Base-by-base conservation (phyloP, 768 basidiomycete genomes). In the Lentinula sp. region DNA sequence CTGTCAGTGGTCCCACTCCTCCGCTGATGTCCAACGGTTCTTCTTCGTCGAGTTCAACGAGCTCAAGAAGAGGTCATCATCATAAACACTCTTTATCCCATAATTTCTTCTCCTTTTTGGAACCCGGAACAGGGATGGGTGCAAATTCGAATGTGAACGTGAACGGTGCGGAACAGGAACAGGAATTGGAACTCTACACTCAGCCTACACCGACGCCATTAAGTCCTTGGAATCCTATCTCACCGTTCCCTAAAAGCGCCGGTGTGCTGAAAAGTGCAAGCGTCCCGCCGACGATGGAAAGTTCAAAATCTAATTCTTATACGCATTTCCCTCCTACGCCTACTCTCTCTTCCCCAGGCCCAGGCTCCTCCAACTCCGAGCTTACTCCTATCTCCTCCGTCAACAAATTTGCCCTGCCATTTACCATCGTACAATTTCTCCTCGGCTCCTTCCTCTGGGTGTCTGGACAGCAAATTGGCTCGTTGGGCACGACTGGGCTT, bases 31-130 rank as follows among this genome's bases (percentile, higher is more conserved):
- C 64, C 10, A 63, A 66, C 11, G 64, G 59, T 0, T 60, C 69
- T 8, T 60, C 60, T 8, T 61, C 63, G 6, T 61, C 71, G 0
- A 57, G 68, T 1, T 67, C 75, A 9, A 68, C 74, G 1, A 66
- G 79, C 3, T 75, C 78, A 9, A 77, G 85, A 39, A 74, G 89
- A 43, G 92, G 91, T 0, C 92, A 93, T 68, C 89, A 97, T 73
- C 95, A 96, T 68, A 93, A 94, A 72, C 95, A 96, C 71, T 96
- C 93, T 0, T 73, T 95, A 10, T 96, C 94, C 0, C 94, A 97
- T 70, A 93, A 92, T 67, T 95, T 97, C 74, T 96, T 96, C 74
- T 94, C 93, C 0, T 97, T 97, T 70, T 86, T 98, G 46, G 93
- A 95, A 65, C 93, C 93, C 1, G 86, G 85, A 65, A 65, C 52